Conservation (phyloP, 2,329 filamentous ascomycete genomes). For the Xylaria sp. region DNA sequence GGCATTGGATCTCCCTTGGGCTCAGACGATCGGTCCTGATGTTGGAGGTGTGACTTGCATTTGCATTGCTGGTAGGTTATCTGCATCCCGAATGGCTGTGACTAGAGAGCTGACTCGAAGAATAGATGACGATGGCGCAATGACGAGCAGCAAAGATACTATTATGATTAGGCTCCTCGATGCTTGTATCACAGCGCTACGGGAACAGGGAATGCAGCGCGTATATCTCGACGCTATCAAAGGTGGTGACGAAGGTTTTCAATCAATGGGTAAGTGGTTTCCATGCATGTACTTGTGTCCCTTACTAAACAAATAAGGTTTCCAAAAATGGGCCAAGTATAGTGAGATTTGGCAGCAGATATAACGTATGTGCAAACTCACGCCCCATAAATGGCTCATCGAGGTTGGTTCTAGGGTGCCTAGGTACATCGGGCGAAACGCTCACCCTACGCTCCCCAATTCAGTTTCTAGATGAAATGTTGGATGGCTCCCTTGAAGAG, state of each 20-base stretch:
- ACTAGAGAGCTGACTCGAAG: slow-evolving; percentile 35
- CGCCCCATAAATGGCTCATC: slow-evolving; percentile 11
- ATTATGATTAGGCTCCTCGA: slow-evolving; percentile 66
- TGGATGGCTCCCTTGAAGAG: background rate
- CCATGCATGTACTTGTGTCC: background rate
- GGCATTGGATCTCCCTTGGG: slow-evolving; percentile 67
- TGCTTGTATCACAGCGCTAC: slow-evolving; percentile 61
- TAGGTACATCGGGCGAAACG: slow-evolving; percentile 17
- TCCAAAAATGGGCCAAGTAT: slow-evolving; percentile 68
- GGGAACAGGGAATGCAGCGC: slow-evolving; percentile 61
- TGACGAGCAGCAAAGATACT: slow-evolving; percentile 58
- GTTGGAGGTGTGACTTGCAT: slow-evolving; percentile 71
- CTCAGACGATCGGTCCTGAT: slow-evolving; percentile 59
- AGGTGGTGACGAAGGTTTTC: slow-evolving; percentile 62
- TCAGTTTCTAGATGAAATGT: slow-evolving; percentile 12
- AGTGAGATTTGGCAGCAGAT: slow-evolving; percentile 63
- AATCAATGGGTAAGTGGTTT: slow-evolving; percentile 61
- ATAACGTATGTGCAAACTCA: slow-evolving; percentile 39
- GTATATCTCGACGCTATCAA: slow-evolving; percentile 68
- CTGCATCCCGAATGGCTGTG: slow-evolving; percentile 14
- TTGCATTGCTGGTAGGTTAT: slow-evolving; percentile 64
- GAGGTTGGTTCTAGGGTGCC: slow-evolving; percentile 5
- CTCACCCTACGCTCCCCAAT: background rate
- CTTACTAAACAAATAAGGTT: slow-evolving; percentile 56
- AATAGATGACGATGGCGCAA: slow-evolving; percentile 57